Percentiles rank a stretch among this genome's conserved stretches.
Evolutionary conservation across 805 yeast species (phyloP).

Genomic region (Sungouiella thailandica): DNA sequence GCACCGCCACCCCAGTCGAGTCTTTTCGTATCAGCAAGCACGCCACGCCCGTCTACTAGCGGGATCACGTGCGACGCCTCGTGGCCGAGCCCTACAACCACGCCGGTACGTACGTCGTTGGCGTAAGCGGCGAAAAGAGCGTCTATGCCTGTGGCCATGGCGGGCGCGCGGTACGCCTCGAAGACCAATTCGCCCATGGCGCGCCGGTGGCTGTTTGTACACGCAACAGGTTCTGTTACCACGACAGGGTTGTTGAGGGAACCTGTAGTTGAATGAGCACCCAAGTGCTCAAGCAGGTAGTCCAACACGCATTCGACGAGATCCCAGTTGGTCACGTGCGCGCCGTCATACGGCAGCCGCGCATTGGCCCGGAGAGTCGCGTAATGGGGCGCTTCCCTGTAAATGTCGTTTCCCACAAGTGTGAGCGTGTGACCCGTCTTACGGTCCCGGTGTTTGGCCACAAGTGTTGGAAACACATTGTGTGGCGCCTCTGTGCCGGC

Average conservation of each 20-base stretch:
- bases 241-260: constrained; percentile 71
- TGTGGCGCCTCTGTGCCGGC: constrained; percentile 44
- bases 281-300: constrained; percentile 74
- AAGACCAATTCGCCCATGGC: constrained; percentile 78
- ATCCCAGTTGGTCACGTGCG: constrained; percentile 89
- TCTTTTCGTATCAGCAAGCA: constrained; percentile 65
- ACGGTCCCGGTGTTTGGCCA: constrained; percentile 77
- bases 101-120: constrained; percentile 53
- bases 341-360: constrained; percentile 82
- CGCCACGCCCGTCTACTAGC: constrained; percentile 63
- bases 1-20: constrained; percentile 90
- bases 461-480: constrained; percentile 61
- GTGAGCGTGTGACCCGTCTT: constrained; percentile 58
- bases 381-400: constrained; percentile 42
- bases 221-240: constrained; percentile 72
- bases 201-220: constrained; percentile 64
- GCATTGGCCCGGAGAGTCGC: constrained; percentile 62
- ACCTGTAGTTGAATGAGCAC: constrained; percentile 44
- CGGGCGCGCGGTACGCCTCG: constrained; percentile 75
- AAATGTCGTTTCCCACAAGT: constrained; percentile 78
- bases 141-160: constrained; percentile 78
- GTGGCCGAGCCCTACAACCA: constrained; percentile 80
- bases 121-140: constrained; percentile 71
- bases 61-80: constrained; percentile 84
- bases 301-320: constrained; percentile 77